Evolutionary conservation across 768 basidiomycete species (phyloP).

Genomic region (Suillus brevipes): DNA sequence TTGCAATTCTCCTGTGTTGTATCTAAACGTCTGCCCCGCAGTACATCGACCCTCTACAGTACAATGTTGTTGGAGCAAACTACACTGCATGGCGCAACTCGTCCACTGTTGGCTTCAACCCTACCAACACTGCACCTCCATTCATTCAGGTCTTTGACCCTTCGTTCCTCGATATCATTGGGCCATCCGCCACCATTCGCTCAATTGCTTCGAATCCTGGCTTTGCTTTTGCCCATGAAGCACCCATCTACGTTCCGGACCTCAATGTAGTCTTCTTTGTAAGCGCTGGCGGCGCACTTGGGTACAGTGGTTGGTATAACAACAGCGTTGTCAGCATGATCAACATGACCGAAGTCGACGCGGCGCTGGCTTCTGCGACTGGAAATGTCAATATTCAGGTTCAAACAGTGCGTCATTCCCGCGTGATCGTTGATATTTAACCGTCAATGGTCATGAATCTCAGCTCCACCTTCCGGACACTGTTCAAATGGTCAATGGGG

Average conservation of each 20-base stretch:
- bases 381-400: constrained; percentile 50
- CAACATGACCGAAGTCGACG: constrained; percentile 54
- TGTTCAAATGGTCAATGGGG: constrained; percentile 71
- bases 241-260: constrained; percentile 57
- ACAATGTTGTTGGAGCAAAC: constrained; percentile 47
- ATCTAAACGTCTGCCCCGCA: constrained; percentile 21
- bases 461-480: constrained; percentile 61
- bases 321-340: constrained; percentile 67
- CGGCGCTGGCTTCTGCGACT: constrained; percentile 40
- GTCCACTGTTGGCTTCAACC: constrained; percentile 50
- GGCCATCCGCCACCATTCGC: constrained; percentile 52
- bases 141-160: constrained; percentile 57
- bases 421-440: constrained; percentile 1
- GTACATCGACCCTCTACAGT: constrained; percentile 50
- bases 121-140: constrained; percentile 51
- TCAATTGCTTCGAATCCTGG: constrained; percentile 58
- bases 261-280: constrained; percentile 72
- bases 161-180: constrained; percentile 57
- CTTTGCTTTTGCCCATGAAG: constrained; percentile 75
- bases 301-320: constrained; percentile 60
- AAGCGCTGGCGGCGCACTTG: constrained; percentile 65
- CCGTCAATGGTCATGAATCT: constrained; percentile 15
- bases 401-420: constrained; percentile 31
- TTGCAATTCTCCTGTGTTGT: neutral
- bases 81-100: constrained; percentile 29